Conservation (phyloP, 1,284 basidiomycete genomes). For the Sphagnurus paluster region DNA sequence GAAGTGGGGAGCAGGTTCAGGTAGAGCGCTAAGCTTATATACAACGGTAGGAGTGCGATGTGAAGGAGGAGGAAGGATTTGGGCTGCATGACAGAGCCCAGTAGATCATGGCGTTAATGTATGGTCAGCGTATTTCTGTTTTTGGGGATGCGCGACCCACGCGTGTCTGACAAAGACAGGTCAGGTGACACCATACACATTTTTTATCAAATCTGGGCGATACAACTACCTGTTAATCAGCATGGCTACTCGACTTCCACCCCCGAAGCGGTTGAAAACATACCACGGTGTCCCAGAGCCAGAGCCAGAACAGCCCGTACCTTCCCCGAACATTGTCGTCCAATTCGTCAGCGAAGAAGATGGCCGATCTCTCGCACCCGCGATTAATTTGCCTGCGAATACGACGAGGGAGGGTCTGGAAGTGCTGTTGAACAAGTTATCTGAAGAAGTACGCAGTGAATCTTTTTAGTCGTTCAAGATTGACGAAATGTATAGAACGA, state of each 20-base stretch:
- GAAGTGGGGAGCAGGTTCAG: constrained; percentile 28
- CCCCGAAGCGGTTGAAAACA: constrained; percentile 82
- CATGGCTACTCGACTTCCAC: constrained; percentile 84
- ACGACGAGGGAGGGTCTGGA: constrained; percentile 84
- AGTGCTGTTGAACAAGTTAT: constrained; percentile 82
- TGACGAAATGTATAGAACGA: constrained; percentile 54
- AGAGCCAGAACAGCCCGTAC: constrained; percentile 49
- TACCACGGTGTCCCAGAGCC: constrained; percentile 75
- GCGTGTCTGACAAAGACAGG: constrained; percentile 3
- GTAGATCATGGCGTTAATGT: constrained; percentile 9
- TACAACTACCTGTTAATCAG: constrained; percentile 4
- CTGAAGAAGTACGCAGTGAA: constrained; percentile 55
- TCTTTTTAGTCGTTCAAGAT: constrained; percentile 1
- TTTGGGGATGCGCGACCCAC: constrained; percentile 3
- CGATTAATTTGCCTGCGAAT: constrained; percentile 86
- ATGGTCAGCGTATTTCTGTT: constrained; percentile 7
- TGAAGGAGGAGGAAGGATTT: constrained; percentile 33
- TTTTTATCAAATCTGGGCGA: constrained; percentile 10
- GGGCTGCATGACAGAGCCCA: constrained; percentile 31
- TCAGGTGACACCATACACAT: background rate
- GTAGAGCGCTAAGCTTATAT: constrained; percentile 39
- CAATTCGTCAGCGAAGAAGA: constrained; percentile 91
- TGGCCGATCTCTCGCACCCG: constrained; percentile 77
- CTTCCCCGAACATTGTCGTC: constrained; percentile 75
- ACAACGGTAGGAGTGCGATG: constrained; percentile 36